phyloP scores from a whole-genome alignment of 768 basidiomycete species.

The Podaxis sp. region DNA sequence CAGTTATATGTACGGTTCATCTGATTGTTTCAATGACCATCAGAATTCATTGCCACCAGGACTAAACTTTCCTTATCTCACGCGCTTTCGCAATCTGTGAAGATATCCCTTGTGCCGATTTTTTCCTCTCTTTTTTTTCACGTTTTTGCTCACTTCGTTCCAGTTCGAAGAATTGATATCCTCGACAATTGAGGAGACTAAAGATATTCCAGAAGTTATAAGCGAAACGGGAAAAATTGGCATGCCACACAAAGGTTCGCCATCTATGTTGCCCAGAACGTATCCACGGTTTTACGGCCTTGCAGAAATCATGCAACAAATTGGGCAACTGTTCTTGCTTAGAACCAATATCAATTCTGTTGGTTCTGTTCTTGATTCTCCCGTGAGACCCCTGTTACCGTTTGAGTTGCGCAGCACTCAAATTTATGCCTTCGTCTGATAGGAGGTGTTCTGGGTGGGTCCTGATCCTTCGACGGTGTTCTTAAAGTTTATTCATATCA shows the following conservation, averaged over 20 bases:
- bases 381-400: slow-evolving; percentile 46
- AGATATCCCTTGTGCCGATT: slow-evolving; percentile 76
- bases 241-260: slow-evolving; percentile 73
- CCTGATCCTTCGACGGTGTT: not conserved
- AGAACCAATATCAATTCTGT: slow-evolving; percentile 94
- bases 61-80: slow-evolving; percentile 94
- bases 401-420: slow-evolving; percentile 4
- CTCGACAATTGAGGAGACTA: slow-evolving; percentile 92
- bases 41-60: slow-evolving; percentile 40
- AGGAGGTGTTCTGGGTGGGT: slow-evolving; percentile 94
- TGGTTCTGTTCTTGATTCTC: slow-evolving; percentile 94
- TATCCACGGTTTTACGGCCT: slow-evolving; percentile 11
- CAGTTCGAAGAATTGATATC: slow-evolving; percentile 93
- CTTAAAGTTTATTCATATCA: not conserved
- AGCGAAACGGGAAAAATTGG: slow-evolving; percentile 94
- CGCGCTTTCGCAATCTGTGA: slow-evolving; percentile 93
- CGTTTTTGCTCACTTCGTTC: not conserved
- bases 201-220: slow-evolving; percentile 90
- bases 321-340: slow-evolving; percentile 89
- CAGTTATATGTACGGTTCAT: slow-evolving; percentile 77
- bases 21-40: slow-evolving; percentile 13
- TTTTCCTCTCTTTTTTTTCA: not conserved
- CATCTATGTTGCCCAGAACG: slow-evolving; percentile 10
- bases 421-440: slow-evolving; percentile 10
- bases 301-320: slow-evolving; percentile 94